These are phyloP conservation scores for Favolaschia claudopus DNA, from an alignment of 768 basidiomycete species.

Conservation along the genomic window DNA sequence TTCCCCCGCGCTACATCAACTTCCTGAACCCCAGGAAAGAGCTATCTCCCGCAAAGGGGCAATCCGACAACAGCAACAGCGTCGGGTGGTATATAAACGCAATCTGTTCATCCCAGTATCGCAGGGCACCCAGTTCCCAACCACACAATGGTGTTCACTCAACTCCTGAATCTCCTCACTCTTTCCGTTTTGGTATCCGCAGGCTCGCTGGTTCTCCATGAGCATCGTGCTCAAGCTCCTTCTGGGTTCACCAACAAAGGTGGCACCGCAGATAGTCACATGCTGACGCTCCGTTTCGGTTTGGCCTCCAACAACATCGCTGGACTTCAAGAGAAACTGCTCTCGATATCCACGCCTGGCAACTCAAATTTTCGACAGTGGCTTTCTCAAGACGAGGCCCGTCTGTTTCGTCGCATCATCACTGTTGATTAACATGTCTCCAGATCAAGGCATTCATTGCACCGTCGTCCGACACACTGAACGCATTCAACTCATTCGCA, in stretches of 20 bases:
- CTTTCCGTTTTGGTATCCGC: conserved; percentile 3
- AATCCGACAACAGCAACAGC: too few species aligned
- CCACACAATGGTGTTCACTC: too few species aligned
- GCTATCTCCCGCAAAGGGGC: too few species aligned
- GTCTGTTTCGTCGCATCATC: not conserved
- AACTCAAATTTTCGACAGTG: conserved; percentile 34
- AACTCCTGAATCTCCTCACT: too few species aligned
- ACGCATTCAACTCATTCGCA: conserved; percentile 26
- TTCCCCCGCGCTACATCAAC: too few species aligned
- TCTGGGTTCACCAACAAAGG: conserved; percentile 30
- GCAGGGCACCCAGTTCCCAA: too few species aligned
- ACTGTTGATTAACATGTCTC: not conserved
- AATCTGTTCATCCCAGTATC: too few species aligned
- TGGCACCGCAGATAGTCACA: conserved; percentile 18
- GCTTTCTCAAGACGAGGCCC: conserved; percentile 38
- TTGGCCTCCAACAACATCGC: conserved; percentile 34
- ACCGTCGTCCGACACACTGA: conserved; percentile 22
- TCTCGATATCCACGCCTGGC: conserved; percentile 37
- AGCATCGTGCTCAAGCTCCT: conserved; percentile 19
- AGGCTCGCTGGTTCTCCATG: conserved; percentile 16
- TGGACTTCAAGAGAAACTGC: conserved; percentile 38
- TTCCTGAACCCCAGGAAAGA: too few species aligned
- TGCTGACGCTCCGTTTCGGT: conserved; percentile 38
- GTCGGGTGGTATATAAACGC: too few species aligned
- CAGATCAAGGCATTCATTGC: conserved; percentile 30